These are phyloP conservation scores for Nicotiana paniculata DNA, from an alignment of 257 asterid genomes.

Conservation along the genomic window DNA sequence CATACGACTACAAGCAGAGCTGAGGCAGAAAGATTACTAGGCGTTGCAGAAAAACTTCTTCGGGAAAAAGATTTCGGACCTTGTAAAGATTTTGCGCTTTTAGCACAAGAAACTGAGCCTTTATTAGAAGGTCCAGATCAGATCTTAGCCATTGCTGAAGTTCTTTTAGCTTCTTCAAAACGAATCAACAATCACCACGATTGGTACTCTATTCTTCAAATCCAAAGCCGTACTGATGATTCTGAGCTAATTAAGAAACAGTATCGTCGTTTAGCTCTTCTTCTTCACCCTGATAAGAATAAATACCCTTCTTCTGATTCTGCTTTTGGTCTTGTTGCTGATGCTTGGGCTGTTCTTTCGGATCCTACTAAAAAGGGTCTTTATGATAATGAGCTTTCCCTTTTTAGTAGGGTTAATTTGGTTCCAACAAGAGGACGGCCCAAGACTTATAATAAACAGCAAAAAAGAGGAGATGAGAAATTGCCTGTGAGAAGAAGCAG, in stretches of 20 bases:
- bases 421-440: constrained; percentile 26
- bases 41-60: constrained; percentile 83
- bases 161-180: constrained; percentile 50
- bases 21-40: constrained; percentile 88
- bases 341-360: constrained; percentile 76
- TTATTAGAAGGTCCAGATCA: constrained; percentile 86
- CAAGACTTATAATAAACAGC: constrained; percentile 14
- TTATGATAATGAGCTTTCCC: constrained; percentile 47
- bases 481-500: constrained; percentile 63
- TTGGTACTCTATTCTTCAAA: constrained; percentile 72
- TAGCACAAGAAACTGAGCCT: constrained; percentile 91
- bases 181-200: constrained; percentile 57
- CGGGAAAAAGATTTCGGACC: constrained; percentile 50
- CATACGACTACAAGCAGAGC: constrained; percentile 78
- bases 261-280: constrained; percentile 87
- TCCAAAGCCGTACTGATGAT: constrained; percentile 54
- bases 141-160: constrained; percentile 84
- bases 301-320: constrained; percentile 68
- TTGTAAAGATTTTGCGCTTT: constrained; percentile 63
- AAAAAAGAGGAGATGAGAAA: constrained; percentile 29
- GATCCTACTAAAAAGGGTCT: constrained; percentile 52
- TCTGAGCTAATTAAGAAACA: constrained; percentile 60
- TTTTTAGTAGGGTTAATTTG: constrained; percentile 54
- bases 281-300: constrained; percentile 93
- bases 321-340: constrained; percentile 87